phyloP scores from a whole-genome alignment of 345 rosid genomes.

The Aurinia saxatilis region DNA sequence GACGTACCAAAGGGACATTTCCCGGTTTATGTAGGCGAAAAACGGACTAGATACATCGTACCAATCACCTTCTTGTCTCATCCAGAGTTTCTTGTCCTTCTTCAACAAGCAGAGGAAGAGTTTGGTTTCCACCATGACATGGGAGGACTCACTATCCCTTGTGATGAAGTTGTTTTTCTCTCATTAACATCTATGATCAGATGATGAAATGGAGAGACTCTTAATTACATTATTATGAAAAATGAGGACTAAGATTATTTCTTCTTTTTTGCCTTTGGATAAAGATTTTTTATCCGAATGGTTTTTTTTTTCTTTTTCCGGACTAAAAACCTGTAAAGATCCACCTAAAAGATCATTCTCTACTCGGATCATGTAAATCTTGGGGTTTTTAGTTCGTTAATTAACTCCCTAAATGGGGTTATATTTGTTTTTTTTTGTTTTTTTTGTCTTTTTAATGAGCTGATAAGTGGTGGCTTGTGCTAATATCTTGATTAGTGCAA shows the following conservation, averaged over 20 bases:
- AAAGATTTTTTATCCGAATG: conserved; percentile 21
- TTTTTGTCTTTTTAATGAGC: neutral
- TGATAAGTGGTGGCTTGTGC: conserved; percentile 18
- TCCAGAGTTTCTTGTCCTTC: conserved; percentile 73
- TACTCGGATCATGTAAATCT: conserved; percentile 27
- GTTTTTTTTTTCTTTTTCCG: conserved; percentile 5
- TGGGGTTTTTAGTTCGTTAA: conserved; percentile 19
- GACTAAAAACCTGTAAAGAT: conserved; percentile 22
- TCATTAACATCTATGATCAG: conserved; percentile 23
- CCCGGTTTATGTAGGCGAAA: conserved; percentile 81
- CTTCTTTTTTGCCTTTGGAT: conserved; percentile 26
- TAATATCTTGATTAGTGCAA: conserved; percentile 9
- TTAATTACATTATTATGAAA: neutral
- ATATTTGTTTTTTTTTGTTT: neutral
- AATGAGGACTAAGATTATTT: conserved; percentile 13
- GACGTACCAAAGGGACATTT: conserved; percentile 98
- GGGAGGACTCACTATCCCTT: conserved; percentile 90
- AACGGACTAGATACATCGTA: conserved; percentile 69
- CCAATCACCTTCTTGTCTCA: conserved; percentile 73
- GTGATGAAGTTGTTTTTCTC: conserved; percentile 66
- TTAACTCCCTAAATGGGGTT: conserved; percentile 6
- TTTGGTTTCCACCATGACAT: conserved; percentile 84
- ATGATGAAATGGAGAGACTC: conserved; percentile 12
- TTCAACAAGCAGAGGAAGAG: conserved; percentile 87
- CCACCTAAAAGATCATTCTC: conserved; percentile 8